Evolutionary conservation across 768 basidiomycete genomes (phyloP).

Genomic region (Lentinula sp.): DNA sequence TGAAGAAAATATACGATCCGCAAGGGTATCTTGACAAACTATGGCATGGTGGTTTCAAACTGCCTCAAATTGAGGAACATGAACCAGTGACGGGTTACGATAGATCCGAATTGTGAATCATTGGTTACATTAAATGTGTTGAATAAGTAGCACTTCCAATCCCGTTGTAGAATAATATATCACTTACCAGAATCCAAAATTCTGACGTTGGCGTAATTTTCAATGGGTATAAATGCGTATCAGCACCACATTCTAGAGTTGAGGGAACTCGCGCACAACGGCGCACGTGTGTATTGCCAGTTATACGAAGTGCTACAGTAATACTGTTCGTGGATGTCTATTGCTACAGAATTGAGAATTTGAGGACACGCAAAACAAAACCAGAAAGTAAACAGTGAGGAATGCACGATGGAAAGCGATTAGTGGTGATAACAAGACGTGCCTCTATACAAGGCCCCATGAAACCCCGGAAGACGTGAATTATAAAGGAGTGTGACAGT

Average conservation of each 20-base stretch:
- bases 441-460: constrained; percentile 10
- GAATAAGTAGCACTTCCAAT: too few relatives aligned
- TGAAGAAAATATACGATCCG: constrained; percentile 5
- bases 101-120: too few relatives aligned
- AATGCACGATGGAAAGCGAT: constrained; percentile 5
- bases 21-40: background rate
- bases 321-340: constrained; percentile 22
- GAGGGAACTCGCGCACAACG: constrained; percentile 13
- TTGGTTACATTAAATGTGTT: too few relatives aligned
- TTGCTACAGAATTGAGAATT: constrained; percentile 23
- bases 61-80: background rate
- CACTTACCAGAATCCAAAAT: too few relatives aligned
- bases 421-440: constrained; percentile 9
- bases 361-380: constrained; percentile 12
- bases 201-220: too few relatives aligned
- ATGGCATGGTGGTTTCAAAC: constrained; percentile 10
- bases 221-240: too few relatives aligned
- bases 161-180: too few relatives aligned
- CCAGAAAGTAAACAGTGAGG: constrained; percentile 10
- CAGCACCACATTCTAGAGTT: too few relatives aligned
- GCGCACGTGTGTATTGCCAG: constrained; percentile 31
- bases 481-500: constrained; percentile 6
- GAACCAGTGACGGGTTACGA: too few relatives aligned
- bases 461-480: constrained; percentile 3
- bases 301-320: constrained; percentile 25